phyloP scores from a whole-genome alignment of 305 asterid genomes.

The Solanum hybrid region DNA sequence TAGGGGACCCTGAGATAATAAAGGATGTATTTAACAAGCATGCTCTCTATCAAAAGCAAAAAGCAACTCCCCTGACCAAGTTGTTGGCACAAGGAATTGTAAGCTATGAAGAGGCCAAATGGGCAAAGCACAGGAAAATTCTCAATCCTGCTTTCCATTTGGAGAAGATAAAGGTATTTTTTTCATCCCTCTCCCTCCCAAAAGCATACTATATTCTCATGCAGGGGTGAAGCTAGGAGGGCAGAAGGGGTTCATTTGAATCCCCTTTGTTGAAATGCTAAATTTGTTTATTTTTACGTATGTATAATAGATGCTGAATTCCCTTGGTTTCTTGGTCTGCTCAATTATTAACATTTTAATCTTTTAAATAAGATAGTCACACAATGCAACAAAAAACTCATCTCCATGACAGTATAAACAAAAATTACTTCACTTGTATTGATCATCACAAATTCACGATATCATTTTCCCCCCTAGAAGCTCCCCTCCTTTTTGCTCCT shows the following conservation, averaged over 20 bases:
- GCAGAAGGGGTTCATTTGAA: not conserved
- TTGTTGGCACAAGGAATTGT: conserved; percentile 27
- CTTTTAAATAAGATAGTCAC: not conserved
- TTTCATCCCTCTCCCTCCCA: not conserved
- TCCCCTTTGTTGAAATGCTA: not conserved
- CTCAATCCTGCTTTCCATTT: not conserved
- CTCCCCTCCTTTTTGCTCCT: not conserved
- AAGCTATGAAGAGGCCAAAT: not conserved
- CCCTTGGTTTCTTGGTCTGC: not conserved
- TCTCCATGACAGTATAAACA: not conserved
- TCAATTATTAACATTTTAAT: not conserved
- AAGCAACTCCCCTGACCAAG: not conserved
- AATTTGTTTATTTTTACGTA: no score
- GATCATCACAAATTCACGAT: not conserved
- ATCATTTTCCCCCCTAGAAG: not conserved
- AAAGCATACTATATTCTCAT: not conserved
- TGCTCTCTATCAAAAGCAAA: conserved; percentile 27
- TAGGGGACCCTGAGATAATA: conserved; percentile 23
- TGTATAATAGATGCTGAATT: not conserved
- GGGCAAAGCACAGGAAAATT: not conserved
- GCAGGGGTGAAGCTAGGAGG: not conserved
- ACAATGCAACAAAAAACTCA: not conserved
- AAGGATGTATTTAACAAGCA: conserved; percentile 30
- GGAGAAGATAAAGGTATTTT: not conserved
- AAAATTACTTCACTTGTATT: not conserved